These are phyloP conservation scores for Clarireedia homoeocarpa DNA, from an alignment of 2,329 filamentous ascomycete genomes.

Conservation along the genomic window DNA sequence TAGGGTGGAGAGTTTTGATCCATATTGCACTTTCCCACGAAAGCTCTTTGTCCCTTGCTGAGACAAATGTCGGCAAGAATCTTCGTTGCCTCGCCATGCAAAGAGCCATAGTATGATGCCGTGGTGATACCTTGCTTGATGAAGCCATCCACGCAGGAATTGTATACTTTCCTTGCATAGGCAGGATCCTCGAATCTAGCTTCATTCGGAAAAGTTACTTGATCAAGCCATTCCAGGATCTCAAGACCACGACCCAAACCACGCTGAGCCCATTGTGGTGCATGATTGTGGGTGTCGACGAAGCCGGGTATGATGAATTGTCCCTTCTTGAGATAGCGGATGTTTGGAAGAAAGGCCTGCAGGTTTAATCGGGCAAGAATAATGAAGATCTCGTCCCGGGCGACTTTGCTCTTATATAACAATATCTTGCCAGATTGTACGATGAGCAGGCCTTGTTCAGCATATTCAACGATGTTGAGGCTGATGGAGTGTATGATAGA, in stretches of 20 bases:
- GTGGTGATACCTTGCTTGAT: constrained; percentile 85
- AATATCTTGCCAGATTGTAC: constrained; percentile 7
- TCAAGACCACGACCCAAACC: constrained; percentile 20
- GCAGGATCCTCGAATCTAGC: constrained; percentile 55
- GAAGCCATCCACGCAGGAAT: constrained; percentile 66
- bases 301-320: constrained; percentile 51
- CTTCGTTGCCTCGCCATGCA: constrained; percentile 77
- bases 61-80: constrained; percentile 76
- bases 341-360: not conserved
- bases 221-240: constrained; percentile 52
- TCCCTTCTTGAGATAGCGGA: constrained; percentile 6
- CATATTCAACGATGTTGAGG: constrained; percentile 5
- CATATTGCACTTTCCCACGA: constrained; percentile 71
- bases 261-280: constrained; percentile 47
- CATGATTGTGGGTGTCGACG: constrained; percentile 62
- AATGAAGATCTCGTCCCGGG: not conserved
- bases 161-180: constrained; percentile 64
- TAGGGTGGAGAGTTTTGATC: constrained; percentile 56
- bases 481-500: constrained; percentile 11
- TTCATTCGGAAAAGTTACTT: constrained; percentile 59
- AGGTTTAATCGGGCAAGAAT: not conserved
- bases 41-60: constrained; percentile 71
- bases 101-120: constrained; percentile 82
- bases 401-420: constrained; percentile 1
- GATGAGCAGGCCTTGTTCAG: constrained; percentile 8